These are phyloP conservation scores for Gossypium trilobum DNA, from an alignment of 441 rosid species.

Conservation along the genomic window DNA sequence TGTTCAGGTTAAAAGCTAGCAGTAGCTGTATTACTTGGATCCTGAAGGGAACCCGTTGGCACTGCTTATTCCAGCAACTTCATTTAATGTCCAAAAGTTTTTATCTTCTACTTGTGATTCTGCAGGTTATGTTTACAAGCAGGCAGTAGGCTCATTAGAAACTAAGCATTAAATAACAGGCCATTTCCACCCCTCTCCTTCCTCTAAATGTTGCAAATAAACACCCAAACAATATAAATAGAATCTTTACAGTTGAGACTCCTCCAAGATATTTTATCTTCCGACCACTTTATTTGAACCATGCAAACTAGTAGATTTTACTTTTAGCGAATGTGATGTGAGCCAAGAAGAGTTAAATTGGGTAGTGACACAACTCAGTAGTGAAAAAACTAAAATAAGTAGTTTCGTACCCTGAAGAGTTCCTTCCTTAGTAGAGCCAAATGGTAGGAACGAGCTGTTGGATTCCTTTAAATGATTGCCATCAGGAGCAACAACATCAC, in stretches of 20 bases:
- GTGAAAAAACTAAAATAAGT: neutral
- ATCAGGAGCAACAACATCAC: constrained; percentile 30
- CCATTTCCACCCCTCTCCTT: neutral
- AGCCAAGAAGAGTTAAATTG: neutral
- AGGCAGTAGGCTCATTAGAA: neutral
- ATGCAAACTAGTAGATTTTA: neutral
- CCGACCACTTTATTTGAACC: neutral
- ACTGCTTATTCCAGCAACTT: constrained; percentile 26
- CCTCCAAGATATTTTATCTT: neutral
- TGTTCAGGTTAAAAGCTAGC: neutral
- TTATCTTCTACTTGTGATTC: constrained; percentile 29
- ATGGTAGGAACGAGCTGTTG: constrained; percentile 20
- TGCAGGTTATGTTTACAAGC: constrained; percentile 14
- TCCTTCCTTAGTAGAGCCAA: constrained; percentile 17
- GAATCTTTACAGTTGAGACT: neutral
- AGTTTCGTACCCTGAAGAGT: constrained; percentile 33
- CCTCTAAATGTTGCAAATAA: neutral
- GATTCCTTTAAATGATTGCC: constrained; percentile 21
- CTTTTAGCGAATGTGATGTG: neutral
- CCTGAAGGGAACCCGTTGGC: constrained; percentile 43
- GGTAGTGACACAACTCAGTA: neutral
- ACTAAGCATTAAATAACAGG: neutral
- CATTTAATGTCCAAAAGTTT: constrained; percentile 24
- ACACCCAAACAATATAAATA: neutral
- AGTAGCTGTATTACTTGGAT: constrained; percentile 31